Conservation (phyloP, 192 early-diverging fungal genomes). For the Coemansia biformis region DNA sequence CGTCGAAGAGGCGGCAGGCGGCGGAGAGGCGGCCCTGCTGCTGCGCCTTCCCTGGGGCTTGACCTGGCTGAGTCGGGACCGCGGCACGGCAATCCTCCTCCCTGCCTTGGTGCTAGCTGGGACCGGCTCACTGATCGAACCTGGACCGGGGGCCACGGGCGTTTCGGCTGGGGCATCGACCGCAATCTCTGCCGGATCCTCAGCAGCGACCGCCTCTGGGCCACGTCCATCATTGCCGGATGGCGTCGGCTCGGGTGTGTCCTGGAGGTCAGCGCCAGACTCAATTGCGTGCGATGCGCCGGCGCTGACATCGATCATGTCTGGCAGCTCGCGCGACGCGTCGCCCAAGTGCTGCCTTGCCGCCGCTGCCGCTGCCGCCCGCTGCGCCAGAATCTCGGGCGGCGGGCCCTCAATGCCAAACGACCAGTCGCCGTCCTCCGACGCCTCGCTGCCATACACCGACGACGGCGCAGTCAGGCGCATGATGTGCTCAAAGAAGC, state of each 20-base stretch:
- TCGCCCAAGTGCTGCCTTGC: not conserved
- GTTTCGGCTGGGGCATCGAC: constrained; percentile 1
- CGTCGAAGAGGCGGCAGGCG: too few species aligned
- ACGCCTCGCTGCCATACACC: constrained; percentile 27
- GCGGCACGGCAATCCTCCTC: constrained; percentile 24
- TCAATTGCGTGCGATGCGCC: constrained; percentile 15
- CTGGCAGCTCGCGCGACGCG: constrained; percentile 28
- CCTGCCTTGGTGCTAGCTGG: constrained; percentile 1
- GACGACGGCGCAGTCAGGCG: constrained; percentile 33
- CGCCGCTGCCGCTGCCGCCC: not conserved
- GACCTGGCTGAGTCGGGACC: constrained; percentile 6
- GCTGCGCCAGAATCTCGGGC: constrained; percentile 22
- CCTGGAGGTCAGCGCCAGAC: constrained; percentile 1
- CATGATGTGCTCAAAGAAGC: constrained; percentile 49
- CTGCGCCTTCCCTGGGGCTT: not conserved
- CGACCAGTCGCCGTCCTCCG: constrained; percentile 48
- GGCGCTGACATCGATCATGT: constrained; percentile 35
- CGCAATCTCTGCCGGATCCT: too few species aligned
- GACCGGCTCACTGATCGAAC: too few species aligned
- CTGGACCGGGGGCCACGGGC: not conserved
- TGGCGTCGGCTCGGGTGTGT: too few species aligned
- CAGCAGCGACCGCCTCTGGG: not conserved
- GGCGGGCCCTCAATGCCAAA: constrained; percentile 42
- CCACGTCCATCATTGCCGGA: not conserved
- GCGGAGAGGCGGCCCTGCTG: too few species aligned